Evolutionary conservation across 306 rosid genomes (phyloP), one percentile per base, ranked within the genome.

Genomic region (Rosa chinensis): DNA sequence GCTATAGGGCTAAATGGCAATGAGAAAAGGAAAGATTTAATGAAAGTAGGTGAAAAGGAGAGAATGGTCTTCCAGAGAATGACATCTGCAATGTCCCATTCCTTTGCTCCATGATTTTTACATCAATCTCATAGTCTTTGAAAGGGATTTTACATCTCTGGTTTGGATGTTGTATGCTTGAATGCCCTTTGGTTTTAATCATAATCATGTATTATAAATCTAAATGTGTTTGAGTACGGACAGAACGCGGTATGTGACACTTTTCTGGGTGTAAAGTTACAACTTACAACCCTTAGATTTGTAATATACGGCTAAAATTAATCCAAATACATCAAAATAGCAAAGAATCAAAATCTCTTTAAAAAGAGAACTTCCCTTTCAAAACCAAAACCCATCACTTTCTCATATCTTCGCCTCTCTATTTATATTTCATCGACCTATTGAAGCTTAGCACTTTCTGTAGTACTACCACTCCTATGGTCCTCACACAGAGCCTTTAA

Each of bases 61-160:
- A 80, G 81, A 16, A 82, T 79, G 90, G 89, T 86, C 85, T 85
- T 89, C 84, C 77, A 84, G 73, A 75, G 87, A 86, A 87, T 88
- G 96, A 93, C 95, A 85, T 86, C 74, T 79, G 82, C 75, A 80
- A 79, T 81, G 88, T 87, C 89, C 79, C 80, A 85, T 87, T 83
- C 86, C 85, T 56, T 83, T 75, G 50, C 72, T 73, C 83, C 72
- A 40, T 67, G 72, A 67, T 67, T 67, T 66, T 40, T 37, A 3
- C 48, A 67, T 67, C 72, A 40, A 42, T 67, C 28, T 67, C 49
- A 67, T 40, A 66, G 32, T 67, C 28, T 67, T 37, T 67, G 72
- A 40, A 40, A 40, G 12, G 14, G 72, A 67, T 67, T n/a, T 67
- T n/a, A 67, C 72, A 67, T 67, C 48, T 12, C 28, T n/a, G 20